These are phyloP conservation scores for Saccharomycopsis lassenensis DNA, from an alignment of 805 yeast genomes.

Conservation along the genomic window DNA sequence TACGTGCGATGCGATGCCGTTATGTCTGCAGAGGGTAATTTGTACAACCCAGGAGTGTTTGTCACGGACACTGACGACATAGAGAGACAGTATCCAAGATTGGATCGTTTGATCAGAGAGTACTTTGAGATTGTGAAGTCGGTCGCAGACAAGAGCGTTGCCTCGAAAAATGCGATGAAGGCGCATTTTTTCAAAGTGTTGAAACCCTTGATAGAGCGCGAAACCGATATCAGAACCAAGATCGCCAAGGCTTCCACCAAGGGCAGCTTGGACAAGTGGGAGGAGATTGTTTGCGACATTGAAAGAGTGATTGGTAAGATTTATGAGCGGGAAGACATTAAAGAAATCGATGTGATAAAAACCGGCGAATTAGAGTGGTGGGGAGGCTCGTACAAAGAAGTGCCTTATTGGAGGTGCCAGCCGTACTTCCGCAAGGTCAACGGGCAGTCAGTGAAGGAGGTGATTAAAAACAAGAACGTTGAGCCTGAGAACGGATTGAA, in stretches of 20 bases:
- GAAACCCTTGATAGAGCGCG: slow-evolving; percentile 66
- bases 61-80: slow-evolving; percentile 26
- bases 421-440: slow-evolving; percentile 87
- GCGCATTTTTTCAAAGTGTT: slow-evolving; percentile 84
- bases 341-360: slow-evolving; percentile 35
- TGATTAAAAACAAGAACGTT: slow-evolving; percentile 2
- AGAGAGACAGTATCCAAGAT: slow-evolving; percentile 71
- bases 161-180: slow-evolving; percentile 77
- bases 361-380: slow-evolving; percentile 42
- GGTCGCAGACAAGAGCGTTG: slow-evolving; percentile 40
- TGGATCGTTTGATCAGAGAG: slow-evolving; percentile 73
- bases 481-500: too few species aligned
- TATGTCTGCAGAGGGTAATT: slow-evolving; percentile 95
- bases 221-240: slow-evolving; percentile 66
- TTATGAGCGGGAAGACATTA: slow-evolving; percentile 39
- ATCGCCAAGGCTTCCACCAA: slow-evolving; percentile 38
- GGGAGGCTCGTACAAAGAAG: slow-evolving; percentile 40
- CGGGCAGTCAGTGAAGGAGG: slow-evolving; percentile 34
- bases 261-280: slow-evolving; percentile 38
- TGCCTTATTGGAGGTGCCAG: slow-evolving; percentile 95
- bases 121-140: slow-evolving; percentile 73
- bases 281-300: slow-evolving; percentile 49
- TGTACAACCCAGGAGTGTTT: slow-evolving; percentile 89
- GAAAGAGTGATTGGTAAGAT: slow-evolving; percentile 54
- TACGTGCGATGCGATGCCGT: slow-evolving; percentile 74